These are phyloP conservation scores for Coemansia guatemalensis DNA, from an alignment of 192 early-diverging fungal species.

Conservation along the genomic window DNA sequence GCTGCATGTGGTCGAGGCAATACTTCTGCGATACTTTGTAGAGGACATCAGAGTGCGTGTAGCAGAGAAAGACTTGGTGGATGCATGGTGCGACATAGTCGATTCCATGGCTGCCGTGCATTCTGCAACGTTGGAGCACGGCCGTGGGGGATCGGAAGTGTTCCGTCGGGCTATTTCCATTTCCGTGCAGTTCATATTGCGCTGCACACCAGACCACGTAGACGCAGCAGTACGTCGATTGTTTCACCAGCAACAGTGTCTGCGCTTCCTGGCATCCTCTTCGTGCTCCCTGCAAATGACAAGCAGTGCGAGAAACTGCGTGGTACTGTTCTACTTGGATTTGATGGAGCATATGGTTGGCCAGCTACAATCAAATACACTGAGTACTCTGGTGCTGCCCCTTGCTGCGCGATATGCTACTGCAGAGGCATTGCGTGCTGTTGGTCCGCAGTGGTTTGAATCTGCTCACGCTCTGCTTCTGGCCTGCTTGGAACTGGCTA, in stretches of 20 bases:
- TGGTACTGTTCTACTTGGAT: constrained; percentile 41
- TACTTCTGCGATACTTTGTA: constrained; percentile 17
- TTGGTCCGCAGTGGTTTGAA: constrained; percentile 33
- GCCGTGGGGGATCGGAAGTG: constrained; percentile 13
- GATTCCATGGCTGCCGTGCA: constrained; percentile 25
- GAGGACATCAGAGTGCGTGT: constrained; percentile 11
- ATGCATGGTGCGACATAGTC: constrained; percentile 9
- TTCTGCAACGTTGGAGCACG: constrained; percentile 9
- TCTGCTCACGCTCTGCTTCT: constrained; percentile 40
- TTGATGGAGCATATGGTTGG: constrained; percentile 33
- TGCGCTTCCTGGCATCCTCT: constrained; percentile 11
- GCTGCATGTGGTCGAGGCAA: constrained; percentile 4
- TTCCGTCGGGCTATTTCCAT: constrained; percentile 5
- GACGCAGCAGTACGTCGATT: constrained; percentile 7
- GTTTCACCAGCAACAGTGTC: constrained; percentile 24
- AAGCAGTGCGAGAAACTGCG: neutral
- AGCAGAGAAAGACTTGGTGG: neutral
- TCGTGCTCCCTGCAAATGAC: too few species aligned
- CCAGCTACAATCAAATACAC: neutral
- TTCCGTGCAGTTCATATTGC: neutral
- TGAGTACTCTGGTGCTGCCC: constrained; percentile 15
- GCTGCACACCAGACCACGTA: neutral
- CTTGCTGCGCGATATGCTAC: constrained; percentile 23
- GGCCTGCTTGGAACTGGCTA: constrained; percentile 16
- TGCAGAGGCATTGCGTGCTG: neutral